Conservation (phyloP, 495 filamentous ascomycete species). For the Penicillium dipodomyicola region DNA sequence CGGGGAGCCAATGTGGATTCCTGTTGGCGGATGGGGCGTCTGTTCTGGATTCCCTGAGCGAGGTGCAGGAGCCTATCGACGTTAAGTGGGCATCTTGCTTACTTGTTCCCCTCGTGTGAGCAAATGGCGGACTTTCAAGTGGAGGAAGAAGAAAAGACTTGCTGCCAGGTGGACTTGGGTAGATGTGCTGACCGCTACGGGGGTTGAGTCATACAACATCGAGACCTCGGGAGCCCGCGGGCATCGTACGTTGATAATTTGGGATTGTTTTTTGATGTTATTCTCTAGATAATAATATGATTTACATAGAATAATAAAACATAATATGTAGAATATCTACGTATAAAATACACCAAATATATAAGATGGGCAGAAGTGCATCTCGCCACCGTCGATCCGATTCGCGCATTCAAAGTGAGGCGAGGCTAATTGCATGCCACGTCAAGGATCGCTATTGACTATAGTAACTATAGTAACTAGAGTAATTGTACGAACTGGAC, state of each 20-base stretch:
- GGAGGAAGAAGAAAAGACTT: background rate
- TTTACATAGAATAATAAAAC: background rate
- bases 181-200: constrained; percentile 21
- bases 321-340: background rate
- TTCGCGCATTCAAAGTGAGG: constrained; percentile 15
- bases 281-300: background rate
- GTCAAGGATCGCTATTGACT: background rate
- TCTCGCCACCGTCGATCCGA: background rate
- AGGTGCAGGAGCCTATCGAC: constrained; percentile 5
- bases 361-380: constrained; percentile 12
- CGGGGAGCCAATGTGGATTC: constrained; percentile 26
- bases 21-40: constrained; percentile 12
- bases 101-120: constrained; percentile 1
- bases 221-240: too few relatives aligned
- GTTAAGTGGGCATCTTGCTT: constrained; percentile 9
- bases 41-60: constrained; percentile 1
- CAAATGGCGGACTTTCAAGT: constrained; percentile 4
- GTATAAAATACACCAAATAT: too few relatives aligned
- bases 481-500: too few relatives aligned
- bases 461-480: too few relatives aligned
- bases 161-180: background rate
- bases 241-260: background rate
- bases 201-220: background rate
- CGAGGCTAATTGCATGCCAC: constrained; percentile 11
- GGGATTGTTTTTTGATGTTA: background rate